Base-by-base conservation (phyloP, 371 early-diverging fungal species). In the Mucor sp. region DNA sequence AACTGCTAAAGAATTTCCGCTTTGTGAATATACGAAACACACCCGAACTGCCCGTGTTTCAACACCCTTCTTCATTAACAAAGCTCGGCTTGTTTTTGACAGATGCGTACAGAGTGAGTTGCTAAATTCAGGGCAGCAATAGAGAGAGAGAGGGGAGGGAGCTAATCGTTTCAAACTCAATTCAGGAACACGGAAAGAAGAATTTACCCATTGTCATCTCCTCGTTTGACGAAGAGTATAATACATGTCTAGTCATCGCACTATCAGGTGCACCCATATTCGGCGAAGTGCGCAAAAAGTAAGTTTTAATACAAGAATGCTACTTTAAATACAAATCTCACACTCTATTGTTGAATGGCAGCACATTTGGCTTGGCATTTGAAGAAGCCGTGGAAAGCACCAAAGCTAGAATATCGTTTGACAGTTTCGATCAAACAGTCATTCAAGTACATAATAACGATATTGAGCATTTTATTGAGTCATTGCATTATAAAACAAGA, bases 81-180 rank as follows among this genome's bases (percentile, higher is more conserved):
- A 88, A 92, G 71, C 75, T 97, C 15, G 93, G 90, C 3, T 76
- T 87, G 48, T 95, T 95, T 61, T 69, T 96, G 32, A 87, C 90
- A 61, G 91, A 92, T 67, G 90, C 93, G 1, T 84, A 87, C 71
- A 80, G 93, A 74, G 96, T 90, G 85, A 69, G 55, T 60, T 33
- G 14, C 55, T 43, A 8, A 23, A 50, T 50, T 25, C 23, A 21
- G 25, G 50, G 23, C 8, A 23, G 8, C 2, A 44, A 17, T 44
- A 1, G 5, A 4, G 44, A 19, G 4, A 4, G 6, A 1, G 44
- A 19, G 3, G 60, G 4, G 21, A 9, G 3, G 0, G 1, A n/a
- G 19, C 3, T 50, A 14, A 53, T 3, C 4, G 41, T 3, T 23
- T 27, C 15, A 17, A 19, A 60, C 23, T 25, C 14, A 30, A 9